Evolutionary conservation across 1,139 yeast species (phyloP), one percentile per base, ranked within the genome.

Genomic region (Geotrichum europaeum): DNA sequence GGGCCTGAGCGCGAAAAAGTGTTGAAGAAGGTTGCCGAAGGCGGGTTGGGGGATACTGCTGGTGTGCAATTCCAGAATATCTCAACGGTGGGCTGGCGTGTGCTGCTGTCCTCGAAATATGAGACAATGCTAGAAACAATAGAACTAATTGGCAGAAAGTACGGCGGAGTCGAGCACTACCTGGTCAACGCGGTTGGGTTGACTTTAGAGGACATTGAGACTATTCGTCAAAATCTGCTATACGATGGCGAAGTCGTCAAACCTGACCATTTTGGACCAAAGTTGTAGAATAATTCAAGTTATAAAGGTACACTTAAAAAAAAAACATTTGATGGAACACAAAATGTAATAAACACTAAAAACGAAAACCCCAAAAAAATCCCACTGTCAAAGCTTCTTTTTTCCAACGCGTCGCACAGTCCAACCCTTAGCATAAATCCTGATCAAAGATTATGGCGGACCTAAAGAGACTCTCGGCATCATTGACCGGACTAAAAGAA

Each of bases 71-170:
- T 40, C 15, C 22, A 49, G 40, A 34, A 34, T 20, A 52, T 60
- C 25, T 9, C 56, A 3, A 49, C 32, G 22, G 80, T 80, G 53
- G 86, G 86, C 7, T 79, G 84, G 70, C 73, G 76, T 24, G 84
- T 84, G 67, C 75, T 89, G 71, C 75, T 86, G 60, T 82, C 89
- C 64, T 83, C 90, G 12, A 78, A 84, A 58, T 84, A 84, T 68
- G 95, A 87, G 67, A 84, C 90, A 2, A 87, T 89, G 94, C 74
- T 86, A 64, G 80, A 82, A 1, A 81, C 90, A 1, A 77, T 88
- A 47, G 82, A 78, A 24, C 70, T 84, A 65, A 69, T 81, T 55
- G 74, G 84, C 58, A 65, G 69, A 1, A 79, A 80, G 61, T 87
- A 78, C 71, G 89, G 87, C 3, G 84, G 86, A 0, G 77, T 85